phyloP scores from a whole-genome alignment of 768 basidiomycete genomes.

The Suillus alpinus region DNA sequence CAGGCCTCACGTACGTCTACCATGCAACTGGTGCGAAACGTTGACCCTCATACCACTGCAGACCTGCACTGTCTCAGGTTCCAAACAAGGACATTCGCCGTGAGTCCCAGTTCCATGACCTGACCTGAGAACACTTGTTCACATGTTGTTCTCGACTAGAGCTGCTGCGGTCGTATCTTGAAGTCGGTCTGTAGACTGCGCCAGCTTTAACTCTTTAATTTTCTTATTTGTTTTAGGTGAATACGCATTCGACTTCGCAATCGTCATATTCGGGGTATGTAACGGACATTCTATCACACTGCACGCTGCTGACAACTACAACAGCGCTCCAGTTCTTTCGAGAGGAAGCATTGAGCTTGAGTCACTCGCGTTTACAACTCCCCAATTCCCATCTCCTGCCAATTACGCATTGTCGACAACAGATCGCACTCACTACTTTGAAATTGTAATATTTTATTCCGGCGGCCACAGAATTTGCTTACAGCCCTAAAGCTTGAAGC shows the following conservation, averaged over 20 bases:
- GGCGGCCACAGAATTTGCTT: background rate
- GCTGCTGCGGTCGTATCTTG: slow-evolving; percentile 72
- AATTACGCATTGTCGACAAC: slow-evolving; percentile 2
- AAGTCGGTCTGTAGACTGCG: slow-evolving; percentile 55
- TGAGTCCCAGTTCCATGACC: slow-evolving; percentile 39
- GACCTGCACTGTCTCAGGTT: slow-evolving; percentile 71
- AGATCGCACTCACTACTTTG: slow-evolving; percentile 1
- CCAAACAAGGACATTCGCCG: slow-evolving; percentile 89
- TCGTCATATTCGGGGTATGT: slow-evolving; percentile 77
- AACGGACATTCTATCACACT: slow-evolving; percentile 9
- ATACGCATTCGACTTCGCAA: slow-evolving; percentile 83
- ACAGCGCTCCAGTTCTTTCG: slow-evolving; percentile 74
- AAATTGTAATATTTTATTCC: background rate
- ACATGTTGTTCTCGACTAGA: slow-evolving; percentile 40
- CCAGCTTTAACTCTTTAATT: background rate
- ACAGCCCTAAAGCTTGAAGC: background rate
- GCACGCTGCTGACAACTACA: slow-evolving; percentile 4
- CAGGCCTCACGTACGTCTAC: slow-evolving; percentile 75
- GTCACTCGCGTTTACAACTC: background rate
- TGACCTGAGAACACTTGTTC: background rate
- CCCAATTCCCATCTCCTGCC: background rate
- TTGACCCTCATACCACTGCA: slow-evolving; percentile 25
- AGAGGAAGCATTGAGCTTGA: slow-evolving; percentile 38
- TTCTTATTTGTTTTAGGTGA: slow-evolving; percentile 51
- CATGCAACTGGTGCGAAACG: background rate